Percentiles rank a stretch among this genome's conserved stretches.
These are phyloP conservation scores for Yamadazyma kanchanaburiensis DNA, from an alignment of 1,139 yeast species.

Conservation along the genomic window DNA sequence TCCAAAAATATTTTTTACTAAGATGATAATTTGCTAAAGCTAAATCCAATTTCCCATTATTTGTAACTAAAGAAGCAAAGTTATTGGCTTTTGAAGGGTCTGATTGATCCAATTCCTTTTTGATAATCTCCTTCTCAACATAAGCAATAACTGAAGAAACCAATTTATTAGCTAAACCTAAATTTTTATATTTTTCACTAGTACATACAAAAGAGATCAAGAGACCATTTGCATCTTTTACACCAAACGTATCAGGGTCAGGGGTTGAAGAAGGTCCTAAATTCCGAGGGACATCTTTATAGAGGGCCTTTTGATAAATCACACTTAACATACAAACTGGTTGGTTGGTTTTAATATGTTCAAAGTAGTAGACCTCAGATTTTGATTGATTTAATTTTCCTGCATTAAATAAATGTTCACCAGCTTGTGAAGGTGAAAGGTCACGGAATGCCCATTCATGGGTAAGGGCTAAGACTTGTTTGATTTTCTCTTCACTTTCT, in stretches of 20 bases:
- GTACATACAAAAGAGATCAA: slow-evolving; percentile 29
- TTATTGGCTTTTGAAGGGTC: slow-evolving; percentile 21
- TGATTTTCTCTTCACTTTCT: slow-evolving; percentile 25
- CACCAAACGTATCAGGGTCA: slow-evolving; percentile 33
- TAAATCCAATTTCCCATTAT: slow-evolving; percentile 26
- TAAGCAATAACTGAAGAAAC: slow-evolving; percentile 26
- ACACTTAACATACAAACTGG: slow-evolving; percentile 28
- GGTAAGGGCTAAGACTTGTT: slow-evolving; percentile 22
- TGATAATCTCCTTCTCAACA: slow-evolving; percentile 29
- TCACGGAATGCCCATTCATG: slow-evolving; percentile 30
- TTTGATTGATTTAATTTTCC: slow-evolving; percentile 31
- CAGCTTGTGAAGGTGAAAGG: slow-evolving; percentile 24
- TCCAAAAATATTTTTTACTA: slow-evolving; percentile 38
- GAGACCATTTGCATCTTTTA: slow-evolving; percentile 26
- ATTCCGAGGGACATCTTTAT: slow-evolving; percentile 28
- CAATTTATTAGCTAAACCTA: slow-evolving; percentile 30
- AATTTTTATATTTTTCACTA: slow-evolving; percentile 21
- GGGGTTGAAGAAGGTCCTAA: slow-evolving; percentile 28
- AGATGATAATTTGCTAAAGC: slow-evolving; percentile 34
- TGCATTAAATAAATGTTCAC: slow-evolving; percentile 20
- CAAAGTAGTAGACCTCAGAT: slow-evolving; percentile 25
- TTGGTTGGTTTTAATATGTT: slow-evolving; percentile 21
- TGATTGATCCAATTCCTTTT: slow-evolving; percentile 21
- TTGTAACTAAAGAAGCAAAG: slow-evolving; percentile 30
- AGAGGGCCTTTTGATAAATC: slow-evolving; percentile 24